A percentile compares a stretch with the other conserved stretches of the same genome.
Conservation (phyloP, 106 monocot genomes). For the Cymbidium sinense region DNA sequence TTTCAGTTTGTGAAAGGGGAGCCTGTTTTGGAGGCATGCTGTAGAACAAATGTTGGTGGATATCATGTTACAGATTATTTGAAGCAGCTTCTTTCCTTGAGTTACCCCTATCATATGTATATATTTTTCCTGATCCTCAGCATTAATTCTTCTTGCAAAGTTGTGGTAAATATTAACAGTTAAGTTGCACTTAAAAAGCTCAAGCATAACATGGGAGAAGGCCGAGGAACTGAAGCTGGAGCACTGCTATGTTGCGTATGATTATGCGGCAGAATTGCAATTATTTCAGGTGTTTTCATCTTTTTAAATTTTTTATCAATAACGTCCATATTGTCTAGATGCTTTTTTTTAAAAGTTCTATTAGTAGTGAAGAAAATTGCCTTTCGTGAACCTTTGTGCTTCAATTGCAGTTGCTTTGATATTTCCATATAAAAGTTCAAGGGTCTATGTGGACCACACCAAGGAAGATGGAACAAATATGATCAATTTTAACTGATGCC, state of each 20-base stretch:
- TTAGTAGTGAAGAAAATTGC: neutral
- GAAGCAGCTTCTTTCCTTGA: slow-evolving; percentile 93
- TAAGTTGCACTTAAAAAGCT: slow-evolving; percentile 26
- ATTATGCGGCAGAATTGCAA: slow-evolving; percentile 79
- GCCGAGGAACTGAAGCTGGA: slow-evolving; percentile 88
- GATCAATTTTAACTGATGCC: no score
- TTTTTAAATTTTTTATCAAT: neutral
- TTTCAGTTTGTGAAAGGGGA: slow-evolving; percentile 78
- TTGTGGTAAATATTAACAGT: neutral
- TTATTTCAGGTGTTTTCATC: slow-evolving; percentile 66
- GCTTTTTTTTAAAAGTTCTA: neutral
- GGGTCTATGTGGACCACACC: neutral
- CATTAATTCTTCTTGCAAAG: neutral
- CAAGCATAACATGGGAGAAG: slow-evolving; percentile 89
- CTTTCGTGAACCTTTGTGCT: neutral
- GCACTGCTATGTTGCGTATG: slow-evolving; percentile 75
- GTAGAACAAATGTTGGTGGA: slow-evolving; percentile 86
- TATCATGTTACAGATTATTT: slow-evolving; percentile 85
- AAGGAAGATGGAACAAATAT: neutral
- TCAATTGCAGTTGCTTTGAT: neutral
- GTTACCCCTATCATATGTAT: slow-evolving; percentile 85
- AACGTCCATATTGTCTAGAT: neutral
- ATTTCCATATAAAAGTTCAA: neutral
- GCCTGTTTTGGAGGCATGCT: slow-evolving; percentile 69
- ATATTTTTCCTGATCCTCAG: slow-evolving; percentile 3